Percentiles rank a stretch among this genome's conserved stretches.
Evolutionary conservation across 2,329 filamentous ascomycete genomes (phyloP).

Genomic region (Aspergillus brunneoviolaceus): DNA sequence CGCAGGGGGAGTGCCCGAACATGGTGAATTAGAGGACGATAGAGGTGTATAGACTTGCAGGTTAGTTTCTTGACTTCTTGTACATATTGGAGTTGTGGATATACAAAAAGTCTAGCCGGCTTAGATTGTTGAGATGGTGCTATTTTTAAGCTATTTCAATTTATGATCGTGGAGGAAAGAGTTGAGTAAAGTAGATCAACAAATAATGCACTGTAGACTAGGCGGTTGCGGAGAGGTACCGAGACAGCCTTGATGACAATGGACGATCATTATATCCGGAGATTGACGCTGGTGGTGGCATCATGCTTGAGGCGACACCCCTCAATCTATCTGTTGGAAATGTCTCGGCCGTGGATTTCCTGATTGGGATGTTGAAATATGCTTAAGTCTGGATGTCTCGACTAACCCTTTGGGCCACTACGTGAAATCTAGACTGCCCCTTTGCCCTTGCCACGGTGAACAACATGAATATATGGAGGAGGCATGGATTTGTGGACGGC

Average conservation of each 20-base stretch:
- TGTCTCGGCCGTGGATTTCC: too few relatives aligned
- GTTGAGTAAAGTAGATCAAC: not conserved
- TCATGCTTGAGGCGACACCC: not conserved
- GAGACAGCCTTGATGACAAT: not conserved
- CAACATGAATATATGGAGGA: too few relatives aligned
- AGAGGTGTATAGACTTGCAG: constrained; percentile 1
- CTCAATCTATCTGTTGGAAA: not conserved
- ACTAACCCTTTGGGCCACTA: too few relatives aligned
- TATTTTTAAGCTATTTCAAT: not conserved
- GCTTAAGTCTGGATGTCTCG: not conserved
- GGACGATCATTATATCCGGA: not conserved
- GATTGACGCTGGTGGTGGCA: too few relatives aligned
- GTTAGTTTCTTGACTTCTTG: not conserved
- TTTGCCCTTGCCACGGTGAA: not conserved
- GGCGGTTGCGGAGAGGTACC: not conserved
- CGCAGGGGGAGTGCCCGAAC: constrained; percentile 50
- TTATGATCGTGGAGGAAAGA: not conserved
- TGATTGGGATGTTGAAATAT: not conserved
- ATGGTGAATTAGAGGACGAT: constrained; percentile 13
- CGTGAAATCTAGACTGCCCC: not conserved
- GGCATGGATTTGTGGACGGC: too few relatives aligned
- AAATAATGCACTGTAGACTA: too few relatives aligned
- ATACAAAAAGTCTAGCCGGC: not conserved
- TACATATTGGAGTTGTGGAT: constrained; percentile 3
- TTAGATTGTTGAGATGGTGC: not conserved